Conservation (phyloP, 106 monocot species). For the Acorus calamus region DNA sequence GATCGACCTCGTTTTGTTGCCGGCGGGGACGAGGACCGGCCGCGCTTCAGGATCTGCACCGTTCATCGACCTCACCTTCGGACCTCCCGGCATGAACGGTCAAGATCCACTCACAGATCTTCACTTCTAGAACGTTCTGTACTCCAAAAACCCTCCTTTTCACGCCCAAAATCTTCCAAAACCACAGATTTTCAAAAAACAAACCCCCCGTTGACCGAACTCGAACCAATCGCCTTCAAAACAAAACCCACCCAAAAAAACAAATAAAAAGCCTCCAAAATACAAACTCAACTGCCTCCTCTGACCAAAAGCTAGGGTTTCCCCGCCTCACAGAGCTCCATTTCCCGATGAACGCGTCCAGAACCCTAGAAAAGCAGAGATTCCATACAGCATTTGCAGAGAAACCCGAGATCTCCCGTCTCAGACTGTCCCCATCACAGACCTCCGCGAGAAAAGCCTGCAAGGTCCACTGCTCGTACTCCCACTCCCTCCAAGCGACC, state of each 20-base stretch:
- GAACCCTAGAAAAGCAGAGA: not conserved
- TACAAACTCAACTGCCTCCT: not conserved
- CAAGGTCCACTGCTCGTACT: not conserved
- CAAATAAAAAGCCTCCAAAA: too few relatives aligned
- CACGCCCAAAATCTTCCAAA: too few relatives aligned
- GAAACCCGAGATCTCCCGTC: not conserved
- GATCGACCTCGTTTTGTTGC: slow-evolving; percentile 33
- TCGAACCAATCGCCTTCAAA: too few relatives aligned
- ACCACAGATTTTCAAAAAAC: too few relatives aligned
- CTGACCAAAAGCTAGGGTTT: not conserved
- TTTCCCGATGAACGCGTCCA: not conserved
- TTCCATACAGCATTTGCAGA: slow-evolving; percentile 7
- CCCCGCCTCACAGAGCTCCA: not conserved
- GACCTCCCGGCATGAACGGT: slow-evolving; percentile 39
- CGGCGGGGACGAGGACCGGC: slow-evolving; percentile 52
- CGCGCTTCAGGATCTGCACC: slow-evolving; percentile 29
- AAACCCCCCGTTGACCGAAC: too few relatives aligned
- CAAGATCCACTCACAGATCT: not conserved
- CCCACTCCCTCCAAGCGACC: not conserved
- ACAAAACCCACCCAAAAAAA: too few relatives aligned
- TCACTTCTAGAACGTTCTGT: not conserved
- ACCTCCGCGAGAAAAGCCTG: not conserved
- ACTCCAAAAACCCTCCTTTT: not conserved
- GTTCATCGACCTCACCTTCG: slow-evolving; percentile 47
- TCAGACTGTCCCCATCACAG: too few relatives aligned